Base-by-base conservation (phyloP, 2,329 filamentous ascomycete species). In the Trichoderma aggressivum region DNA sequence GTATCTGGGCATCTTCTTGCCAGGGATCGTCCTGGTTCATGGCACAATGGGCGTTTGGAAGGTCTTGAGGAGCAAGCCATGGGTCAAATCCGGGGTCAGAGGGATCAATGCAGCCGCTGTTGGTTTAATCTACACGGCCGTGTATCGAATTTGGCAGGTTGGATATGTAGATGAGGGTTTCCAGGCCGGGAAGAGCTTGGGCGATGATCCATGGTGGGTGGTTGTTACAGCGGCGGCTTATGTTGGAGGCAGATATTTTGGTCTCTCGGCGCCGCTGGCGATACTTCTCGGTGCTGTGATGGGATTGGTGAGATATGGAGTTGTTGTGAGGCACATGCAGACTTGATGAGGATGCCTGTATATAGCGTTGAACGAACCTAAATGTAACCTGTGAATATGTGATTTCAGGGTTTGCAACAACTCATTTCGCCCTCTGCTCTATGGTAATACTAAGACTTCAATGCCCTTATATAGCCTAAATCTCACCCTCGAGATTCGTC, bases 91-190 rank as follows among this genome's bases (percentile, higher is more conserved):
- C 4, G 43, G 43, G 18, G 43, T 47, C 18, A 47, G 43, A 21
- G 43, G 43, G 3, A 21, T 47, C 43, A 47, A 47, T 47, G 43
- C 43, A 47, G 43, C 18, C 18, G 43, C 43, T 21, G 43, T 47
- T 16, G 43, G 43, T 47, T 47, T 47, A 47, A 47, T 47, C 0
- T 91, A 88, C 67, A 90, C 88, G 0, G 89, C 89, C 0, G 88
- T 91, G 0, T 91, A 91, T 73, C 81, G 88, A 2, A 78, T 90
- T 11, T 90, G 87, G 87, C 83, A 89, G 78, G 86, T 90, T 73
- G 89, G 89, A 0, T 89, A 85, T 71, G 78, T 91, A 11, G 86
- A 86, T 18, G 79, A 85, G 21, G 80, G 81, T 0, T 84, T 82
- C 21, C 80, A 81, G 70, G 75, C 76, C 3, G 89, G 89, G 0